Conservation (phyloP, 1,139 yeast genomes). For the Geotrichum bryndzae region DNA sequence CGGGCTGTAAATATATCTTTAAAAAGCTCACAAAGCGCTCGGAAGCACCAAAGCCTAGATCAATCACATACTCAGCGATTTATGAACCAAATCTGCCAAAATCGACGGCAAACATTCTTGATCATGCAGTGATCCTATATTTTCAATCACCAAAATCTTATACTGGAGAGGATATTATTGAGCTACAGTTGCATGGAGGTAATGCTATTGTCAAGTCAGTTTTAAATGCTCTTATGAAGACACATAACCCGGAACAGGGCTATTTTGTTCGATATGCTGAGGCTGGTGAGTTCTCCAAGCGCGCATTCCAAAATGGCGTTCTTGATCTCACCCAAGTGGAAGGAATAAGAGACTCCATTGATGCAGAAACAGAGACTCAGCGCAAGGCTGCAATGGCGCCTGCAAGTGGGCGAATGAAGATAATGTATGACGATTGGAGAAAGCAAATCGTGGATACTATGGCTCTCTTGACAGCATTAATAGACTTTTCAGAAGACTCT, state of each 20-base stretch:
- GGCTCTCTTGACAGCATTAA: conserved; percentile 77
- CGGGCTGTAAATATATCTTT: conserved; percentile 47
- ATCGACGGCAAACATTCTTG: conserved; percentile 46
- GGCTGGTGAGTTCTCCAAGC: conserved; percentile 82
- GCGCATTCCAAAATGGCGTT: conserved; percentile 73
- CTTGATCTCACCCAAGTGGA: conserved; percentile 76
- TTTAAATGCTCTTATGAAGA: conserved; percentile 40
- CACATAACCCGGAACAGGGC: conserved; percentile 24
- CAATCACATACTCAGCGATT: conserved; percentile 47
- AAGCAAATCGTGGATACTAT: conserved; percentile 54
- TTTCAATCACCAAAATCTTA: conserved; percentile 76
- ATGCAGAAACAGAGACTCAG: conserved; percentile 91
- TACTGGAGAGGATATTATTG: conserved; percentile 89
- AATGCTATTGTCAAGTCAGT: conserved; percentile 73
- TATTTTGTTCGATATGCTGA: conserved; percentile 68
- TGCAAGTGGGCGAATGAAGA: conserved; percentile 61
- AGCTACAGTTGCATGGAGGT: conserved; percentile 90
- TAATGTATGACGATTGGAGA: conserved; percentile 62
- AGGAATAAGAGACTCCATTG: conserved; percentile 81
- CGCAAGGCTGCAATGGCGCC: conserved; percentile 68
- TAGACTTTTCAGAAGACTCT: conserved; percentile 88
- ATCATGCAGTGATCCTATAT: conserved; percentile 66
- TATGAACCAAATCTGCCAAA: conserved; percentile 21
- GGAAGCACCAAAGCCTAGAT: conserved; percentile 44
- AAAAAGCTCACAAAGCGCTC: conserved; percentile 42